Evolutionary conservation across 2,329 filamentous ascomycete genomes (phyloP).

Genomic region (Diplocarpon rosae): DNA sequence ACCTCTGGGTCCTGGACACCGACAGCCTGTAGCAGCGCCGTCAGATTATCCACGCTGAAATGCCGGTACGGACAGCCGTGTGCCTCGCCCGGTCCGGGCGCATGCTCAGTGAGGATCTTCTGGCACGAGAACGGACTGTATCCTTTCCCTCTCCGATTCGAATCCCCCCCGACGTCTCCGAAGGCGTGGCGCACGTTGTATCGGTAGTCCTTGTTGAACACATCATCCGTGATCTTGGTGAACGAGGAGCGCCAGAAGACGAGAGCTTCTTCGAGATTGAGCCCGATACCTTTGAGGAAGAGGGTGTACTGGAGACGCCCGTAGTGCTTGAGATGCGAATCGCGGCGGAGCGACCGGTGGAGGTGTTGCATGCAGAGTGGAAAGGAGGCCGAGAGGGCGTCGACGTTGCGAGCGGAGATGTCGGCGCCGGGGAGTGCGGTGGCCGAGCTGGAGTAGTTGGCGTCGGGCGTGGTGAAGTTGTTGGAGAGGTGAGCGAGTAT

Average conservation of each 20-base stretch:
- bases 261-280: conserved; percentile 84
- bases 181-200: conserved; percentile 96
- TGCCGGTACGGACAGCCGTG: conserved; percentile 97
- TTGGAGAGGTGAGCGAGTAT: conserved; percentile 79
- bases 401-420: conserved; percentile 69
- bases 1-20: conserved; percentile 72
- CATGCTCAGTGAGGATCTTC: conserved; percentile 83
- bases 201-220: conserved; percentile 93
- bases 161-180: conserved; percentile 88
- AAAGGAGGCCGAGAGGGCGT: conserved; percentile 70
- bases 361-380: conserved; percentile 91
- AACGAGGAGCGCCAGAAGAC: conserved; percentile 86
- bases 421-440: conserved; percentile 56
- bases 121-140: conserved; percentile 92
- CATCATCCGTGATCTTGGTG: conserved; percentile 79
- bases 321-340: conserved; percentile 85
- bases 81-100: conserved; percentile 74
- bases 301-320: conserved; percentile 90
- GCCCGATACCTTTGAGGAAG: conserved; percentile 90
- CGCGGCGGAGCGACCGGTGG: conserved; percentile 74
- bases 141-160: conserved; percentile 73
- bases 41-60: conserved; percentile 80
- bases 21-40: conserved; percentile 60
- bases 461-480: conserved; percentile 87
- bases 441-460: conserved; percentile 59